A percentile compares a stretch with the other conserved stretches of the same genome.
Evolutionary conservation across 2,329 filamentous ascomycete genomes (phyloP).

Genomic region (Claviceps arundinis): DNA sequence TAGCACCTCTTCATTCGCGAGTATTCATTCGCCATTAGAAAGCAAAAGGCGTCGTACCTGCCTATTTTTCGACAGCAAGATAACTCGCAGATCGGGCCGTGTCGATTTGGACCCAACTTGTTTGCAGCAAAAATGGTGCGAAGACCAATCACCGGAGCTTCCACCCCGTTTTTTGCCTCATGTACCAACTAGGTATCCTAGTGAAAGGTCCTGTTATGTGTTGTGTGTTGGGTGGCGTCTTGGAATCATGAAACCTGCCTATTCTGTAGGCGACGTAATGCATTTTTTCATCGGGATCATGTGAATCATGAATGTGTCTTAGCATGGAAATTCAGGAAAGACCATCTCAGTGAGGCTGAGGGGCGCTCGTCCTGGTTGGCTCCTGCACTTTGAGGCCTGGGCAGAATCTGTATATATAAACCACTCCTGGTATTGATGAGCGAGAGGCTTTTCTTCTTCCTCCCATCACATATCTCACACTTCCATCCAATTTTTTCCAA

Average conservation of each 20-base stretch:
- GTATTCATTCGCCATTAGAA: no score
- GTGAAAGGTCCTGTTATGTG: no score
- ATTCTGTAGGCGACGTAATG: constrained; percentile 3
- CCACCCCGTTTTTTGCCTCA: neutral
- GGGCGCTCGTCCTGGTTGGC: neutral
- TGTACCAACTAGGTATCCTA: neutral
- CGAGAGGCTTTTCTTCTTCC: neutral
- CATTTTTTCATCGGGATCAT: neutral
- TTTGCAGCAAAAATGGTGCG: neutral
- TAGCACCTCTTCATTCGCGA: no score
- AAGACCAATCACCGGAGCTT: constrained; percentile 1
- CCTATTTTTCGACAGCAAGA: neutral
- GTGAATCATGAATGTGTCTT: neutral
- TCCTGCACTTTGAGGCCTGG: neutral
- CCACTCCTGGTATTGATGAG: neutral
- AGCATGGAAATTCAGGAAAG: neutral
- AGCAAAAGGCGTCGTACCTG: no score
- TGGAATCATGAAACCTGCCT: neutral
- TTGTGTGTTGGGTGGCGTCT: no score
- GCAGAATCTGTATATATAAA: constrained; percentile 3
- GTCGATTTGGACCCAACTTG: neutral
- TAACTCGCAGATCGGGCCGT: neutral
- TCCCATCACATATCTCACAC: neutral
- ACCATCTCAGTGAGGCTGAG: neutral
- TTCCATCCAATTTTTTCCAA: neutral